Percentiles rank a stretch among this genome's conserved stretches.
These are phyloP conservation scores for Tranzscheliella williamsii DNA, from an alignment of 1,284 basidiomycete species.

Conservation along the genomic window DNA sequence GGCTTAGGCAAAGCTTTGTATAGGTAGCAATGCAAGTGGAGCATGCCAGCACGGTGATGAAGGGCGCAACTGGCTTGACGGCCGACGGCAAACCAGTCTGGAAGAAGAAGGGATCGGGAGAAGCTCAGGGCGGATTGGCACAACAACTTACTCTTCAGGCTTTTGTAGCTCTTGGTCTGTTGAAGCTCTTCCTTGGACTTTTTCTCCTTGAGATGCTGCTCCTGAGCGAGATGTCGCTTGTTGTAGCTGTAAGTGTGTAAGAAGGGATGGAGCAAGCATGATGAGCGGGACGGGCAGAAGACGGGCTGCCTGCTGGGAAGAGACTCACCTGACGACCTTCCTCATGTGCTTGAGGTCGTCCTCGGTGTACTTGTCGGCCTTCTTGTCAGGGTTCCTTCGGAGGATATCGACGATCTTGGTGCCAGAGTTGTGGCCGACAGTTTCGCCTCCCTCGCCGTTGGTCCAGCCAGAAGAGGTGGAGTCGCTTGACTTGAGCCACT, in stretches of 20 bases:
- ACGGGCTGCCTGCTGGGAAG: too few species aligned
- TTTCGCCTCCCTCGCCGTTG: constrained; percentile 43
- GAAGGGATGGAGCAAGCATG: too few species aligned
- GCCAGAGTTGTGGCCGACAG: constrained; percentile 51
- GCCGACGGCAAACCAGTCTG: too few species aligned
- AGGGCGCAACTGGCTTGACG: too few species aligned
- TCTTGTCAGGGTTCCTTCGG: constrained; percentile 55
- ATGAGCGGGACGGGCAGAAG: too few species aligned
- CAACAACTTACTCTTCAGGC: constrained; percentile 49
- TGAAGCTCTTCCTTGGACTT: constrained; percentile 46
- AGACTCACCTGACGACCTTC: constrained; percentile 58
- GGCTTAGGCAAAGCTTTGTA: too few species aligned
- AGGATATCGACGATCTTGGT: constrained; percentile 57
- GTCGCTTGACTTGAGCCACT: constrained; percentile 55
- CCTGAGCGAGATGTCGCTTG: constrained; percentile 59
- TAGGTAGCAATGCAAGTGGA: neutral
- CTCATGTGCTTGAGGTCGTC: constrained; percentile 60
- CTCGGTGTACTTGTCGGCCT: constrained; percentile 51
- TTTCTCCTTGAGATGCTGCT: constrained; percentile 45
- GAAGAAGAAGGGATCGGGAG: constrained; percentile 1
- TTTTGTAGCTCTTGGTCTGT: constrained; percentile 49
- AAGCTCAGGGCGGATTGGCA: too few species aligned
- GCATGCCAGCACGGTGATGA: neutral
- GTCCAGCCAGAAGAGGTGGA: constrained; percentile 47
- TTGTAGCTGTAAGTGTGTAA: too few species aligned